Conservation (phyloP, 2,329 filamentous ascomycete genomes). For the Aureobasidium subglaciale region DNA sequence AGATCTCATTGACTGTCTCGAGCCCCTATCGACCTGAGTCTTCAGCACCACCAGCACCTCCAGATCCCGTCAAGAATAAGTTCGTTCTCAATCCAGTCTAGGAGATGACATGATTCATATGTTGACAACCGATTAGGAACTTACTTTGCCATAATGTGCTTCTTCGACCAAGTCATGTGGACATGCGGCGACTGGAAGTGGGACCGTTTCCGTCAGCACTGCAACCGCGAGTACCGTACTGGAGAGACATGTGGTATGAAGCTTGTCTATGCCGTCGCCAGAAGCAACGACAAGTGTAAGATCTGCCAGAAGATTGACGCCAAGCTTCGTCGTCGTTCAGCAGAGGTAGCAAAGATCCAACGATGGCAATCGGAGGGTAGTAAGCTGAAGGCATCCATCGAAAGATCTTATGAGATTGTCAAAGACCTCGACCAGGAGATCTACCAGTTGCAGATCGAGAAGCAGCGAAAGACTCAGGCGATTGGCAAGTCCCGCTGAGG, state of each 20-base stretch:
- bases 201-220: slow-evolving; percentile 88
- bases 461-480: slow-evolving; percentile 19
- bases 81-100: background rate
- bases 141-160: slow-evolving; percentile 66
- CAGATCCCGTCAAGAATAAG: background rate
- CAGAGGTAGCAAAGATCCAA: slow-evolving; percentile 66
- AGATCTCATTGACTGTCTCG: background rate
- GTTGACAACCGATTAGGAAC: slow-evolving; percentile 3
- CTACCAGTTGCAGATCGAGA: slow-evolving; percentile 44
- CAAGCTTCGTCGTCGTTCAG: slow-evolving; percentile 67
- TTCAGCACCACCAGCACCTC: background rate
- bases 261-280: slow-evolving; percentile 69
- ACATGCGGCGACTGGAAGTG: slow-evolving; percentile 88
- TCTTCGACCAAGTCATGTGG: slow-evolving; percentile 86
- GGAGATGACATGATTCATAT: background rate
- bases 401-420: slow-evolving; percentile 65
- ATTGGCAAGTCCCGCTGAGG: slow-evolving; percentile 22
- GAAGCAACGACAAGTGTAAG: slow-evolving; percentile 62
- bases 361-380: slow-evolving; percentile 69
- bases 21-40: background rate
- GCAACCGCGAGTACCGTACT: slow-evolving; percentile 88
- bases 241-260: slow-evolving; percentile 95
- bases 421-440: slow-evolving; percentile 65
- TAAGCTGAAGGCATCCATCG: slow-evolving; percentile 52
- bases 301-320: slow-evolving; percentile 84